These are phyloP conservation scores for Coprinellus aureogranulatus DNA, from an alignment of 768 basidiomycete genomes.

Conservation along the genomic window DNA sequence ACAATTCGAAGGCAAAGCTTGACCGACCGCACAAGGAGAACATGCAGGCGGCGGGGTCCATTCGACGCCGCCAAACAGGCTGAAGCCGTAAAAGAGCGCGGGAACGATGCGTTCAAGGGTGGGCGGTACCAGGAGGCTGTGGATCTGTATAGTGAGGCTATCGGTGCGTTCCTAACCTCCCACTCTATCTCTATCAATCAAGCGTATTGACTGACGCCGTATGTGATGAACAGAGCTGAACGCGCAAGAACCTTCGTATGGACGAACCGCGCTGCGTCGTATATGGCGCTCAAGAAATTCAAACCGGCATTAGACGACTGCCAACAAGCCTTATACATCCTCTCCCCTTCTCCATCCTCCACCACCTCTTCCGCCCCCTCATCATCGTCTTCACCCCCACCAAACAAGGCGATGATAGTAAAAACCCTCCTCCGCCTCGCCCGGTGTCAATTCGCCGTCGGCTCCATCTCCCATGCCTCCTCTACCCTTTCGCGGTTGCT, in stretches of 20 bases:
- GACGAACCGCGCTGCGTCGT: conserved; percentile 84
- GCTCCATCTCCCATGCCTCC: conserved; percentile 62
- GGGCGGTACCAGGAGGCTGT: conserved; percentile 66
- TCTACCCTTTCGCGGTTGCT: conserved; percentile 64
- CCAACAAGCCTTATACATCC: conserved; percentile 57
- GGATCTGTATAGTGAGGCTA: conserved; percentile 72
- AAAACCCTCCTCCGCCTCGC: conserved; percentile 84
- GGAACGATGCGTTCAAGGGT: conserved; percentile 73
- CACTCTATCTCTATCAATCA: neutral
- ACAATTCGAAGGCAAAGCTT: neutral
- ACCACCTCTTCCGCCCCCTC: too few species aligned
- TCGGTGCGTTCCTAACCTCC: conserved; percentile 42
- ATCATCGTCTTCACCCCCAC: conserved; percentile 43
- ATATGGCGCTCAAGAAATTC: conserved; percentile 80
- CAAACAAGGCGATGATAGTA: conserved; percentile 16
- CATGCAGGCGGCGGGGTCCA: neutral
- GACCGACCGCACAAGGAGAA: neutral
- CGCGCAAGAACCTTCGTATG: conserved; percentile 69
- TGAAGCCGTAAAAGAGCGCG: conserved; percentile 68
- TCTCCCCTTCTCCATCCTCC: too few species aligned
- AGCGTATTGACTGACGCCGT: too few species aligned
- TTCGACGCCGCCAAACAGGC: conserved; percentile 45
- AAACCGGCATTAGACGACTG: conserved; percentile 74
- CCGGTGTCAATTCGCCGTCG: conserved; percentile 80
- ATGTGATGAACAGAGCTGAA: conserved; percentile 58